Percentiles rank a stretch among this genome's conserved stretches.
Conservation (phyloP, 2,329 filamentous ascomycete genomes). For the Penicillium sp. region DNA sequence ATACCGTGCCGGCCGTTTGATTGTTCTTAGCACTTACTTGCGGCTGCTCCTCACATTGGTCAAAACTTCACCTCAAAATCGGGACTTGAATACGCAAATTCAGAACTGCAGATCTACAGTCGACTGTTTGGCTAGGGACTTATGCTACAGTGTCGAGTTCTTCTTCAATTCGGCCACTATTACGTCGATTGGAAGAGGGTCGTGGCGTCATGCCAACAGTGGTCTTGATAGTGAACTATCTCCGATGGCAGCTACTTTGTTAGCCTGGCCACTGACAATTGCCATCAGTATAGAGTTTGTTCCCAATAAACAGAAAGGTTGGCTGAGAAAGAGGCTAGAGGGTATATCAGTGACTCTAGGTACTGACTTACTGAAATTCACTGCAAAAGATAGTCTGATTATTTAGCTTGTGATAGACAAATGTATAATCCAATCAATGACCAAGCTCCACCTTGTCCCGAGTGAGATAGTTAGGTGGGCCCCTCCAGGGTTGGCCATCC, state of each 20-base stretch:
- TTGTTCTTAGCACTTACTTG: constrained; percentile 20
- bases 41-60: neutral
- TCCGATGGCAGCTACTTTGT: constrained; percentile 6
- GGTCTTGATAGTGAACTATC: neutral
- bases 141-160: neutral
- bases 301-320: constrained; percentile 1
- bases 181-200: neutral
- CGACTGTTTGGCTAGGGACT: neutral
- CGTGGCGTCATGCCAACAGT: neutral
- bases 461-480: no score
- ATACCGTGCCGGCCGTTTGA: constrained; percentile 20
- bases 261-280: constrained; percentile 14
- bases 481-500: no score
- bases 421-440: no score
- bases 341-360: neutral
- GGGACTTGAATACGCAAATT: neutral
- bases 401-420: neutral
- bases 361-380: neutral
- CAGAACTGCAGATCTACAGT: neutral
- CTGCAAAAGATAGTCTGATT: neutral
- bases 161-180: neutral
- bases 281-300: constrained; percentile 2
- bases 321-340: neutral
- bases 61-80: neutral
- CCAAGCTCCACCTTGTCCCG: no score